Conservation (phyloP, 2,329 filamentous ascomycete genomes). For the Calonectria multiphialidica region DNA sequence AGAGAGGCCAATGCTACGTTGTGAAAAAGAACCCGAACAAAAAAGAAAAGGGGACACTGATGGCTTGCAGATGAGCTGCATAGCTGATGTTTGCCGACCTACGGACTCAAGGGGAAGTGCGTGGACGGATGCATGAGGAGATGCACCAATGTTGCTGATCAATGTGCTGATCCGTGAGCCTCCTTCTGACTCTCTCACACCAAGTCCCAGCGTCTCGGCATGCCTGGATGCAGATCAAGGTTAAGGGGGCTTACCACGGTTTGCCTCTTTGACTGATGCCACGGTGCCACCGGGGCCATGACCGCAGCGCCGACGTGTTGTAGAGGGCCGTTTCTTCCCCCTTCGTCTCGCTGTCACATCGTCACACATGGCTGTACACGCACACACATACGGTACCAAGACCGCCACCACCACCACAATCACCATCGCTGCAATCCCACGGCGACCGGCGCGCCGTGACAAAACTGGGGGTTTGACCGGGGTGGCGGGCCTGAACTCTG, state of each 20-base stretch:
- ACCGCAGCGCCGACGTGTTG: background rate
- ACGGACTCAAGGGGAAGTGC: constrained; percentile 4
- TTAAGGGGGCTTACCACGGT: background rate
- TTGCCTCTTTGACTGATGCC: constrained; percentile 14
- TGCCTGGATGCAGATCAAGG: background rate
- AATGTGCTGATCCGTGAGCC: background rate
- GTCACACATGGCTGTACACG: background rate
- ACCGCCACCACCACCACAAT: background rate
- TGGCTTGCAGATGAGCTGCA: constrained; percentile 37
- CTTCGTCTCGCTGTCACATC: constrained; percentile 6
- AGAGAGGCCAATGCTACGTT: background rate
- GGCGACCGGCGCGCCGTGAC: constrained; percentile 3
- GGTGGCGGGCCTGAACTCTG: constrained; percentile 13
- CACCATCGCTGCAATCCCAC: background rate
- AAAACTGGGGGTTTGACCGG: constrained; percentile 1
- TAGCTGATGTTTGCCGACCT: constrained; percentile 16
- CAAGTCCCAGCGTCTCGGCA: background rate
- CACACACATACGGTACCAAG: background rate
- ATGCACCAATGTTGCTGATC: constrained; percentile 11
- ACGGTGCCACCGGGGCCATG: constrained; percentile 10
- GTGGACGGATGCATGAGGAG: background rate
- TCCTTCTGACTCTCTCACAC: background rate
- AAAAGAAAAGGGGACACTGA: constrained; percentile 8
- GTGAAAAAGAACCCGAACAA: background rate
- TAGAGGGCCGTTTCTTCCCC: background rate